phyloP scores from a whole-genome alignment of 1,284 basidiomycete genomes.

The Cronartium quercuum region DNA sequence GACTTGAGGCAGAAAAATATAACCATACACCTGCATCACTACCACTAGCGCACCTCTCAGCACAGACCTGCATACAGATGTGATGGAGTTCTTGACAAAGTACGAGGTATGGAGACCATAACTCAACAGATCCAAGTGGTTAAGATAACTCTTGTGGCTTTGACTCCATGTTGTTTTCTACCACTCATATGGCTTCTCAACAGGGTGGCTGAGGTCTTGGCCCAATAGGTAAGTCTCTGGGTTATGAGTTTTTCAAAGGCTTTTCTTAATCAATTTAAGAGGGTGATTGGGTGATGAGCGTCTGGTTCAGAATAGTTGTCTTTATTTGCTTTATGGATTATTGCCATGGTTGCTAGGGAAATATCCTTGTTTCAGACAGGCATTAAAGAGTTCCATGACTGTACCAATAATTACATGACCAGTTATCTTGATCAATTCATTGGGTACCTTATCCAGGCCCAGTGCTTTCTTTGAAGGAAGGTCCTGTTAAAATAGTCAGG shows the following conservation, averaged over 20 bases:
- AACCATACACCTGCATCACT: too few relatives aligned
- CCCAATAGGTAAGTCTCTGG: background rate
- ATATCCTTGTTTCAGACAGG: background rate
- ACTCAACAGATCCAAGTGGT: too few relatives aligned
- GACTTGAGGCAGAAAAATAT: too few relatives aligned
- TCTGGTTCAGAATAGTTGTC: background rate
- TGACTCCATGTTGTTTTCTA: background rate
- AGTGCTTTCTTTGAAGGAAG: too few relatives aligned
- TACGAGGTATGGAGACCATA: too few relatives aligned
- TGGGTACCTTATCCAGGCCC: constrained; percentile 8
- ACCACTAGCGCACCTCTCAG: too few relatives aligned
- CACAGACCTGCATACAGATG: too few relatives aligned
- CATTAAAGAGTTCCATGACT: background rate
- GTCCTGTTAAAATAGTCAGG: too few relatives aligned
- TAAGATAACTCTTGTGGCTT: too few relatives aligned
- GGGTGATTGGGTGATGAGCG: background rate
- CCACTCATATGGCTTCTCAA: background rate
- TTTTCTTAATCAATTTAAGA: background rate
- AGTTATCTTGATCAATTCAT: constrained; percentile 7
- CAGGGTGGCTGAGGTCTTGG: background rate
- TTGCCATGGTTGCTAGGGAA: constrained; percentile 7
- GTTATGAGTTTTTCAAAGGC: constrained; percentile 3
- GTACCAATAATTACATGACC: background rate
- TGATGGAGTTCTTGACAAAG: too few relatives aligned
- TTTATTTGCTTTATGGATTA: background rate